phyloP scores from a whole-genome alignment of 1,284 basidiomycete species.

The Psilocybe mexicana region DNA sequence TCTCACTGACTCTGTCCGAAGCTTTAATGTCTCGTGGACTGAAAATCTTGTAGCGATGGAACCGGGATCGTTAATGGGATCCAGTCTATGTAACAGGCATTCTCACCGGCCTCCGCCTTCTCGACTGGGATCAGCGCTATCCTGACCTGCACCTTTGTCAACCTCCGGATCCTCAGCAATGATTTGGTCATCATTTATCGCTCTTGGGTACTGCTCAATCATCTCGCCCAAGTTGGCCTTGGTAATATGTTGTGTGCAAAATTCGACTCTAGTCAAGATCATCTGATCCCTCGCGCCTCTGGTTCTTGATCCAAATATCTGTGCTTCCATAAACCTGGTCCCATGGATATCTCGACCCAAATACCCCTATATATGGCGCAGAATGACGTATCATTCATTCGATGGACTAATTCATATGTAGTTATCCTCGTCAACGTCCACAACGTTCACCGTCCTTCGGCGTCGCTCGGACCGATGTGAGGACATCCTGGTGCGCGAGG shows the following conservation, averaged over 20 bases:
- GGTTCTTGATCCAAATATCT: background rate
- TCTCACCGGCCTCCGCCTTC: background rate
- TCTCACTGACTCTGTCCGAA: background rate
- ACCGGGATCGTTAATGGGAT: background rate
- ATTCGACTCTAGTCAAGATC: constrained; percentile 5
- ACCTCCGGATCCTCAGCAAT: constrained; percentile 12
- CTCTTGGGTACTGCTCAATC: background rate
- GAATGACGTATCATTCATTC: background rate
- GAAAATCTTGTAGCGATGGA: background rate
- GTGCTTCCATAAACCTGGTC: background rate
- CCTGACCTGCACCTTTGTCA: background rate
- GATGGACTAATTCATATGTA: background rate
- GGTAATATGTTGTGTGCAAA: constrained; percentile 1
- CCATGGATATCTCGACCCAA: background rate
- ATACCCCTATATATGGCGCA: background rate
- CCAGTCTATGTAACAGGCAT: background rate
- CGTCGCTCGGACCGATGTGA: constrained; percentile 4
- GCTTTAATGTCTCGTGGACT: background rate
- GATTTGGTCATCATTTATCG: background rate
- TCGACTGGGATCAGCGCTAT: background rate
- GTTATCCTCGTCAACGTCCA: background rate
- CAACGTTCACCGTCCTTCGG: background rate
- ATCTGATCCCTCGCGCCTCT: constrained; percentile 1
- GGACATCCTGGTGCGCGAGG: constrained; percentile 7
- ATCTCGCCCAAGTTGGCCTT: background rate